A percentile compares a stretch with the other conserved stretches of the same genome.
These are phyloP conservation scores for Penicillium bovifimosum DNA, from an alignment of 495 filamentous ascomycete genomes.

Conservation along the genomic window DNA sequence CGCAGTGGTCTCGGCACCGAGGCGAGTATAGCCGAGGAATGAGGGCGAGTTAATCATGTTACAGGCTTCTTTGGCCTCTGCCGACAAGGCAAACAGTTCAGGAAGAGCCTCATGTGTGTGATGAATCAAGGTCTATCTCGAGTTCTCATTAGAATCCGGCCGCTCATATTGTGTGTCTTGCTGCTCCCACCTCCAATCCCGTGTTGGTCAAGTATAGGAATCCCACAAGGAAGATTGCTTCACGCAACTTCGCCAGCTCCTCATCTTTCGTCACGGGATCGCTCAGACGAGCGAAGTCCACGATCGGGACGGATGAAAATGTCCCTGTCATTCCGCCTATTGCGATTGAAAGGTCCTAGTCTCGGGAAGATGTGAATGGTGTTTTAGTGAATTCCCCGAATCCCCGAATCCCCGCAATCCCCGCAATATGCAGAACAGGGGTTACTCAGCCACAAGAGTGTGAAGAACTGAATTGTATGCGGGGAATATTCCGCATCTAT, in stretches of 20 bases:
- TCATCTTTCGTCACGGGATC: conserved; percentile 61
- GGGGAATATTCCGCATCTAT: not conserved
- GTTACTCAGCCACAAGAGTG: not conserved
- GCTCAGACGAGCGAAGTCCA: conserved; percentile 64
- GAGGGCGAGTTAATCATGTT: conserved; percentile 81
- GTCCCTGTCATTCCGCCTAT: conserved; percentile 20
- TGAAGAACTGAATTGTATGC: not conserved
- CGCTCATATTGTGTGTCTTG: not conserved
- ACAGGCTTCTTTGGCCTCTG: conserved; percentile 69
- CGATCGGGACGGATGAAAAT: conserved; percentile 72
- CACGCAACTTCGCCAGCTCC: conserved; percentile 66
- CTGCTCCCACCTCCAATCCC: conserved; percentile 54
- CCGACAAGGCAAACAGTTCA: conserved; percentile 73
- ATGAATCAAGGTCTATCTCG: conserved; percentile 53
- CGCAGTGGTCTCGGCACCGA: conserved; percentile 47
- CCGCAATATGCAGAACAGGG: not conserved
- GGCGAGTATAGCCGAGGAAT: conserved; percentile 46
- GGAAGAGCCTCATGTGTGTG: conserved; percentile 65
- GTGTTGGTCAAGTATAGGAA: conserved; percentile 89
- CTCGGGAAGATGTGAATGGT: not conserved
- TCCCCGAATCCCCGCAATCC: conserved; percentile 2
- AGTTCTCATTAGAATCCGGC: not conserved
- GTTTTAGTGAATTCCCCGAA: not conserved
- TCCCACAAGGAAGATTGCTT: conserved; percentile 82
- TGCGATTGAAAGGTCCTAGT: not conserved